Evolutionary conservation across 2,329 filamentous ascomycete genomes (phyloP).

Genomic region (Thelonectria blattea): DNA sequence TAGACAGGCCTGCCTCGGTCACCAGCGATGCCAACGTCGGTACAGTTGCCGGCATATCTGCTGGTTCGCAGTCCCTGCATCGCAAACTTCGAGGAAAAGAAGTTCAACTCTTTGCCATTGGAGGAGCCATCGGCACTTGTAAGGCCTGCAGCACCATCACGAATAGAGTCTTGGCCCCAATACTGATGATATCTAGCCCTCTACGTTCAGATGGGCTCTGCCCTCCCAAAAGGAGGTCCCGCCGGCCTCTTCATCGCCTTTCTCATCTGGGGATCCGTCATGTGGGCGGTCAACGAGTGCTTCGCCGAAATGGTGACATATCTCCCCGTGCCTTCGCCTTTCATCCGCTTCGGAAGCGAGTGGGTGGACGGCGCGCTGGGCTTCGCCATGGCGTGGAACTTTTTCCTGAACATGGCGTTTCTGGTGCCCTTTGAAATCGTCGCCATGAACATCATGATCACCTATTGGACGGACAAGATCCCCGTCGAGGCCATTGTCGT

Average conservation of each 20-base stretch:
- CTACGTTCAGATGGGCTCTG: slow-evolving; percentile 21
- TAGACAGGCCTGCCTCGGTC: neutral
- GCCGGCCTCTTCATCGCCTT: slow-evolving; percentile 20
- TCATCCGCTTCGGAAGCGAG: slow-evolving; percentile 16
- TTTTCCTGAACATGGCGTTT: slow-evolving; percentile 39
- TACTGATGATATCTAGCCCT: slow-evolving; percentile 11
- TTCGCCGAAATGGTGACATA: slow-evolving; percentile 21
- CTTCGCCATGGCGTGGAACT: slow-evolving; percentile 38
- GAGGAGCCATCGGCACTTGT: slow-evolving; percentile 21
- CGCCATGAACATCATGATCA: slow-evolving; percentile 41
- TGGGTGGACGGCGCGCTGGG: slow-evolving; percentile 20
- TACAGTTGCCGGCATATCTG: neutral
- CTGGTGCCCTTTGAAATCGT: slow-evolving; percentile 40
- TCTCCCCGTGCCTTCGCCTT: slow-evolving; percentile 13
- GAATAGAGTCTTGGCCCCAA: neutral
- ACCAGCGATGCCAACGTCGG: neutral
- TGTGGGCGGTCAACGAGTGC: slow-evolving; percentile 20
- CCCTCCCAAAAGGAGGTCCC: slow-evolving; percentile 16
- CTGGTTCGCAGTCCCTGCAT: slow-evolving; percentile 15
- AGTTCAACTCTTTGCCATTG: slow-evolving; percentile 21
- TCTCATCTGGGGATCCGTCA: slow-evolving; percentile 7
- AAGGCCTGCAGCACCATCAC: neutral
- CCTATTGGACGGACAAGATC: slow-evolving; percentile 25
- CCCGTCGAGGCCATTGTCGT: slow-evolving; percentile 37
- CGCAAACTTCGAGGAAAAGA: slow-evolving; percentile 18